phyloP scores from a whole-genome alignment of 2,329 filamentous ascomycete species.

The Xylaria sp. region DNA sequence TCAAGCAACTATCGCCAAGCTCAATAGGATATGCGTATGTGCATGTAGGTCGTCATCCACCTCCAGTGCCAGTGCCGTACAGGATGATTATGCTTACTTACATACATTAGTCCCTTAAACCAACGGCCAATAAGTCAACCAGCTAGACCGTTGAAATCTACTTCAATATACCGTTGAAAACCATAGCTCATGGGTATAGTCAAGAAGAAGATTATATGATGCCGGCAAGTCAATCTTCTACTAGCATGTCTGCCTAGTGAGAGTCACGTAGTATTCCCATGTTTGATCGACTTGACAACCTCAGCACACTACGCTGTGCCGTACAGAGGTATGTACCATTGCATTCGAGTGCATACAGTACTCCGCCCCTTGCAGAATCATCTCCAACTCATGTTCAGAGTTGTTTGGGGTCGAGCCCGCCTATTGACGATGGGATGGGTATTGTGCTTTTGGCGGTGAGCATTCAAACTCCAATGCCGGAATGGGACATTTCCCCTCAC shows the following conservation, averaged over 20 bases:
- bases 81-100: background rate
- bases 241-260: background rate
- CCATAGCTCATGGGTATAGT: too few relatives aligned
- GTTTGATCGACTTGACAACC: background rate
- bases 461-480: background rate
- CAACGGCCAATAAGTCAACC: background rate
- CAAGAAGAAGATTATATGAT: background rate
- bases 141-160: background rate
- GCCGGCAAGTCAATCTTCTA: background rate
- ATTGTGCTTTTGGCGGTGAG: constrained; percentile 21
- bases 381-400: background rate
- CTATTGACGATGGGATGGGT: background rate
- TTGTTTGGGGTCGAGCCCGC: background rate
- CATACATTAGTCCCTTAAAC: background rate
- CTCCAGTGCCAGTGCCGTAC: background rate
- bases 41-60: background rate
- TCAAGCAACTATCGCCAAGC: background rate
- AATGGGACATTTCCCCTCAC: background rate
- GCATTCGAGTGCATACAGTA: background rate
- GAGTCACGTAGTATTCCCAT: background rate
- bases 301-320: background rate
- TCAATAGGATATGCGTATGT: background rate
- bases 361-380: constrained; percentile 2
- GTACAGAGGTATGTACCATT: background rate
- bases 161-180: background rate